Evolutionary conservation across 148 eudicot genomes (phyloP), one percentile per base, ranked within the genome.

Genomic region (Vaccinium corymbosum): DNA sequence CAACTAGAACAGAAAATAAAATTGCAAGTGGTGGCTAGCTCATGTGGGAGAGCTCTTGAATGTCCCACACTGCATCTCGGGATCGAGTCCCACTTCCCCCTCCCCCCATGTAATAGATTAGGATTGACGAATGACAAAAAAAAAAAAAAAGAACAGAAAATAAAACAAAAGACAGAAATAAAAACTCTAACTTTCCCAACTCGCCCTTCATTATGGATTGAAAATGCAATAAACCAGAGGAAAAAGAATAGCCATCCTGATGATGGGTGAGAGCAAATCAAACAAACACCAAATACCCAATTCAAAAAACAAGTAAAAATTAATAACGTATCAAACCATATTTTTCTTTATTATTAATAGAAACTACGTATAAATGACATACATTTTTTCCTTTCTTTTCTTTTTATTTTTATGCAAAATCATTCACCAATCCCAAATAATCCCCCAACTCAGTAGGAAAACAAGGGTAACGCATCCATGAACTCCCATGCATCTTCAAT

Each of bases 401-500:
- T 64, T 3, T n/a, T 8, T 20, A 0, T 17, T 72, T 62, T 81
- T 12, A 8, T 64, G 17, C 80, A 80, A 49, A 85, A 52, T 82
- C 85, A 64, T 53, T 85, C 20, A 78, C 71, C 52, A 90, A 85
- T 29, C 92, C 89, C 78, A 90, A 61, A 61, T 85, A 89, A 3
- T 84, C 87, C 89, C 79, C 86, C 57, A 90, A 62, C 0, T 86
- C 90, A 62, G 17, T 32, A 62, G 90, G 85, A 75, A 87, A 90
- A 87, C 92, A 90, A 86, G 91, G 88, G 74, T 86, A 83, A 20
- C 86, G 81, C 85, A 84, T 83, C 92, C 92, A 90, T 57, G 87
- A 81, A 82, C 50, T 59, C 19, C 82, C 87, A 87, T 89, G 90
- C 82, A 86, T 55, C 83, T 87, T 90, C 80, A 90, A 75, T 3